These are phyloP conservation scores for Monsonia emarginata DNA, from an alignment of 441 rosid genomes.

Conservation along the genomic window DNA sequence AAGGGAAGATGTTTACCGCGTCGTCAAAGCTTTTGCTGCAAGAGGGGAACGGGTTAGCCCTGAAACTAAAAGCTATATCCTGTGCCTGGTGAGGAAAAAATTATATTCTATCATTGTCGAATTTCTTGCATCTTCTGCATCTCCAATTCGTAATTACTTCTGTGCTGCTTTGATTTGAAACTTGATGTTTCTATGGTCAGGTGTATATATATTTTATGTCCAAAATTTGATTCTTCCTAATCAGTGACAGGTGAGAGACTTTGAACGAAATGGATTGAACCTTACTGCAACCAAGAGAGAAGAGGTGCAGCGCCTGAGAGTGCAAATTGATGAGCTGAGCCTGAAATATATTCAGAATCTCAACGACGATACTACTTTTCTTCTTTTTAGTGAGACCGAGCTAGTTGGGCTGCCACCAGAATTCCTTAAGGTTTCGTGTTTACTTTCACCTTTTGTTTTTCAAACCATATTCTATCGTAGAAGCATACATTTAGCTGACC, in stretches of 20 bases:
- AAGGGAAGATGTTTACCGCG: slow-evolving; percentile 74
- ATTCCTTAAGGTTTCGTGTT: slow-evolving; percentile 48
- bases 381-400: slow-evolving; percentile 57
- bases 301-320: slow-evolving; percentile 62
- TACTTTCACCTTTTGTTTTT: not conserved
- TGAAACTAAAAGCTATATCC: slow-evolving; percentile 51
- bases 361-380: slow-evolving; percentile 54
- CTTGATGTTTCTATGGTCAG: not conserved
- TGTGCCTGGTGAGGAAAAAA: slow-evolving; percentile 70
- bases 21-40: slow-evolving; percentile 51
- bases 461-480: not conserved
- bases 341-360: slow-evolving; percentile 56
- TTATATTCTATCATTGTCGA: not conserved
- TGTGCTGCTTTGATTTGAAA: not conserved
- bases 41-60: slow-evolving; percentile 49
- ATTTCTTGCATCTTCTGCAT: not conserved
- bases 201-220: slow-evolving; percentile 12
- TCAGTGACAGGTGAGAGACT: slow-evolving; percentile 94
- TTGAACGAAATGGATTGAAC: slow-evolving; percentile 76
- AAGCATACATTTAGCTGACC: not conserved
- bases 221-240: slow-evolving; percentile 34
- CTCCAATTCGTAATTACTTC: not conserved
- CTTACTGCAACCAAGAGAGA: slow-evolving; percentile 71
- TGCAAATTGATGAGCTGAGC: slow-evolving; percentile 68
- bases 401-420: slow-evolving; percentile 68